Base-by-base conservation (phyloP, 371 early-diverging fungal genomes). In the Lichtheimia corymbifera region DNA sequence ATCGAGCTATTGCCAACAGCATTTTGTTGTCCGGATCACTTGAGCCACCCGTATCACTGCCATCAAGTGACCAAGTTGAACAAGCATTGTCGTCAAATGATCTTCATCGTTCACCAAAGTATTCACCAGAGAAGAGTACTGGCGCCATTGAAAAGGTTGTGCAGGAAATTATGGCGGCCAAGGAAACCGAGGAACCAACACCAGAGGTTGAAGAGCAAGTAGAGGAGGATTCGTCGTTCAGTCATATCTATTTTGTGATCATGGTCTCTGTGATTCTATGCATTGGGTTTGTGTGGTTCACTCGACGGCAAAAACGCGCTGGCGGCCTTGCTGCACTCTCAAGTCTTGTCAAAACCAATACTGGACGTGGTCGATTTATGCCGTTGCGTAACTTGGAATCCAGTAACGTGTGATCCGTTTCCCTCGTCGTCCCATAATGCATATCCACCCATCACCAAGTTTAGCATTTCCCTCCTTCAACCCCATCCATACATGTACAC, bases 1-100 rank as follows among this genome's bases (percentile, higher is more conserved):
- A 77, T 65, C 77, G 73, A 13, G 50, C 71, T 45, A 70, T 80
- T 55, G 77, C 80, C 28, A 71, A 76, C 30, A 74, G 70, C 25
- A 73, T 80, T 24, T 58, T 75, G 22, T 53, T 64, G 51, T 70
- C 72, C 6, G 68, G 71, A 1, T 76, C 80, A 0, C 53, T 76
- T 5, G 71, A 71, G 25, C 61, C 66, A 12, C 55, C 53, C 12
- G 62, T 64, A 2, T 58, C 60, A 27, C 30, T 79, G 14, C 49
- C 50, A 1, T 58, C 67, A 12, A 15, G 35, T 0, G 58, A 54
- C 0, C 55, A 71, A 30, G 74, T 75, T 1, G 15, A 65, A 5
- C 4, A 24, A 3, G 25, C 63, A 4, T 27, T 75, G 4, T 57
- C 52, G 7, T 18, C 63, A 0, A 22, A 56, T 3, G 47, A 70